A percentile compares a stretch with the other conserved stretches of the same genome.
Conservation (phyloP, 2,329 filamentous ascomycete genomes). For the Colletotrichum camelliae region DNA sequence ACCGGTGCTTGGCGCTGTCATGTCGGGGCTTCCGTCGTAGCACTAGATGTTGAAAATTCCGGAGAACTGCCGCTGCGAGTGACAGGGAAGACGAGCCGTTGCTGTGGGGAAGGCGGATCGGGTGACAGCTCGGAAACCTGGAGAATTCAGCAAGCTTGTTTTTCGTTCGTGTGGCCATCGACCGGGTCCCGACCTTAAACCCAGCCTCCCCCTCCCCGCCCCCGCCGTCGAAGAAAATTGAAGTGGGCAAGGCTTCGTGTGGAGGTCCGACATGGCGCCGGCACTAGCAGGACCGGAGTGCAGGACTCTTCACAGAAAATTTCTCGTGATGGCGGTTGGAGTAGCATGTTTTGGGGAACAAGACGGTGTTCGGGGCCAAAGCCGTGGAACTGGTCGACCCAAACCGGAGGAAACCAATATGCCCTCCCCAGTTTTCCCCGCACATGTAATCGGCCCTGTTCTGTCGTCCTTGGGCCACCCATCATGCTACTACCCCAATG, state of each 20-base stretch:
- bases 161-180: background rate
- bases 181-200: background rate
- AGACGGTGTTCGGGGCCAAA: background rate
- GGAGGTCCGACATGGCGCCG: conserved; percentile 19
- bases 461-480: background rate
- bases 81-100: background rate
- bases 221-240: background rate
- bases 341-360: background rate
- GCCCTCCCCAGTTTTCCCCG: conserved; percentile 8
- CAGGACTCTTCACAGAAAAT: background rate
- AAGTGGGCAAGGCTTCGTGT: conserved; percentile 3
- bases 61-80: background rate
- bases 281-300: background rate
- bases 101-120: conserved; percentile 10
- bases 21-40: background rate
- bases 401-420: conserved; percentile 3
- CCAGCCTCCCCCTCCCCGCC: background rate
- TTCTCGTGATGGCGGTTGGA: conserved; percentile 6
- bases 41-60: background rate
- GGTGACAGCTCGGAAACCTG: conserved; percentile 18
- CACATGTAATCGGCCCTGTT: conserved; percentile 20
- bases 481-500: background rate
- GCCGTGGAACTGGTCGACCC: conserved; percentile 5
- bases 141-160: conserved; percentile 10
- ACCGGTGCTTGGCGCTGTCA: background rate